Evolutionary conservation across 805 yeast species (phyloP).

Genomic region (Danielia oregonensis): DNA sequence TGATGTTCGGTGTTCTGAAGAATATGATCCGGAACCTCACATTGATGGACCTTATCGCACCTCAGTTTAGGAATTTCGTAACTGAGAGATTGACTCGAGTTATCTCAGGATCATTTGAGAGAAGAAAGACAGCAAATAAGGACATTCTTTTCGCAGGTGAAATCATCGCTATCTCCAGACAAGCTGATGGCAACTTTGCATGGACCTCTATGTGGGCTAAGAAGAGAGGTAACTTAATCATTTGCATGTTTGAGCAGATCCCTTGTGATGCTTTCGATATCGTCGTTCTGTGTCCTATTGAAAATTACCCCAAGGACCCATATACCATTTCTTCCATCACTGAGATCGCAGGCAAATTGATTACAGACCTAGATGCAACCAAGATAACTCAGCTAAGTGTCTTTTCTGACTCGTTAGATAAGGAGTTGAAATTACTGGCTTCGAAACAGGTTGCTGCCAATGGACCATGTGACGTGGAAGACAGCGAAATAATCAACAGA

Average conservation of each 20-base stretch:
- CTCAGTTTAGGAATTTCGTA: conserved; percentile 70
- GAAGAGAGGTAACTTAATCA: conserved; percentile 61
- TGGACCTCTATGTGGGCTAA: conserved; percentile 95
- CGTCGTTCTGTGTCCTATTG: conserved; percentile 13
- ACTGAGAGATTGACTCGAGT: conserved; percentile 42
- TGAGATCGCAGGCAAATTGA: conserved; percentile 35
- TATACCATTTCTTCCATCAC: conserved; percentile 24
- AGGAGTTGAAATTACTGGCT: conserved; percentile 16
- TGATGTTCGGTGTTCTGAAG: conserved; percentile 78
- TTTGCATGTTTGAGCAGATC: conserved; percentile 85
- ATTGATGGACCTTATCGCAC: conserved; percentile 72
- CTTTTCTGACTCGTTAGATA: conserved; percentile 25
- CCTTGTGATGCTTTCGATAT: conserved; percentile 41
- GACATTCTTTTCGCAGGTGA: conserved; percentile 76
- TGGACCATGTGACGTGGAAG: conserved; percentile 20
- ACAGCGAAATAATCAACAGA: conserved; percentile 42
- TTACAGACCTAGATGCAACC: conserved; percentile 15
- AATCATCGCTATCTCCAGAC: conserved; percentile 71
- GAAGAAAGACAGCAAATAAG: conserved; percentile 18
- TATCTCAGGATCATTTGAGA: conserved; percentile 3
- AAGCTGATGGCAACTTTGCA: conserved; percentile 57
- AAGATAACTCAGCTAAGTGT: conserved; percentile 14
- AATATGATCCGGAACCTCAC: conserved; percentile 58
- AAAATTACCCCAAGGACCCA: not conserved
- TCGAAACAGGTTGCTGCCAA: conserved; percentile 5